These are phyloP conservation scores for Sporothrix luriei DNA, from an alignment of 2,329 filamentous ascomycete species.

Conservation along the genomic window DNA sequence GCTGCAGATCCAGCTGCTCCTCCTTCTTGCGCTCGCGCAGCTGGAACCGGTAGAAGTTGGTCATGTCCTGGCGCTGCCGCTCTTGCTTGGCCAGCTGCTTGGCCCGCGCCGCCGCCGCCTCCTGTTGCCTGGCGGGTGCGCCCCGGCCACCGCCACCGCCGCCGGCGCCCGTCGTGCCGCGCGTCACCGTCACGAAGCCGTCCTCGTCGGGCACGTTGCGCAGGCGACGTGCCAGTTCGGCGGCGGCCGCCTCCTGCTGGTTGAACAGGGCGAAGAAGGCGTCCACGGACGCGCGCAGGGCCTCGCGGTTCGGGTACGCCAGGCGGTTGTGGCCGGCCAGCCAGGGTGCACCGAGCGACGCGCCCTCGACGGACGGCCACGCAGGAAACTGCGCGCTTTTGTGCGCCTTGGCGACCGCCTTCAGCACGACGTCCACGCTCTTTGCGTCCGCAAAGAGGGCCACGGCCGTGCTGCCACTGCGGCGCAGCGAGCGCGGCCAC, in stretches of 20 bases:
- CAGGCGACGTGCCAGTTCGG: constrained; percentile 62
- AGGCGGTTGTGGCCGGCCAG: constrained; percentile 69
- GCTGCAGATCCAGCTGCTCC: constrained; percentile 68
- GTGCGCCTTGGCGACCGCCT: constrained; percentile 66
- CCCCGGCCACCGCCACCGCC: constrained; percentile 63
- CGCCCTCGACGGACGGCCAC: constrained; percentile 14
- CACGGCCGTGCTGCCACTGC: constrained; percentile 76
- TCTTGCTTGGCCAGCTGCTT: constrained; percentile 66
- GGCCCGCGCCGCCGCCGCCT: constrained; percentile 62
- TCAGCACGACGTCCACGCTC: constrained; percentile 75
- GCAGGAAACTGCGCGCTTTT: constrained; percentile 52
- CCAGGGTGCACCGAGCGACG: constrained; percentile 57
- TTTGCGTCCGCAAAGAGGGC: constrained; percentile 81
- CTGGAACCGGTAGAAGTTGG: constrained; percentile 85
- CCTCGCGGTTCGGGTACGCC: constrained; percentile 67
- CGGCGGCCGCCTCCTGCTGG: constrained; percentile 66
- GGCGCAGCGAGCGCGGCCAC: constrained; percentile 72
- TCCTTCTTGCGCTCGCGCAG: constrained; percentile 76
- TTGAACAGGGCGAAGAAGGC: constrained; percentile 84
- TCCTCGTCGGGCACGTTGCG: constrained; percentile 88
- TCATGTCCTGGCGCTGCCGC: constrained; percentile 61
- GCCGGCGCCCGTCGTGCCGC: constrained; percentile 74
- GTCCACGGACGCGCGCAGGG: constrained; percentile 75
- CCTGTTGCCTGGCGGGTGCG: constrained; percentile 74
- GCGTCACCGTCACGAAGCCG: constrained; percentile 89